Conservation (phyloP, 2,329 filamentous ascomycete genomes). For the Macrophomina pseudophaseolina region DNA sequence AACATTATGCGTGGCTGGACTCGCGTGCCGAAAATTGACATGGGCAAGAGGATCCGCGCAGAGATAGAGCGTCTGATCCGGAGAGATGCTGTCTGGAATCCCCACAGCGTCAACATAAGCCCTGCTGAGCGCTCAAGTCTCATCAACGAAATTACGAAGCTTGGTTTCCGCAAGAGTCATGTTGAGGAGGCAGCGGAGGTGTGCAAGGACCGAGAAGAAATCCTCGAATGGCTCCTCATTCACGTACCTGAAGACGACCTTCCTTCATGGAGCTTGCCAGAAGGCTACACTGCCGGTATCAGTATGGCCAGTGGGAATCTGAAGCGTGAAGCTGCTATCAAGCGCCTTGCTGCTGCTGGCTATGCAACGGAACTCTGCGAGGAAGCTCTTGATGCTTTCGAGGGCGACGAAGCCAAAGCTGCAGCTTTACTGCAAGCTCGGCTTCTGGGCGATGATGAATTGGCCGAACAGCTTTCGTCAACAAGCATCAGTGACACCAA, state of each 20-base stretch:
- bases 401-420: conserved; percentile 75
- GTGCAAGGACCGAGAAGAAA: conserved; percentile 91
- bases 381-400: conserved; percentile 72
- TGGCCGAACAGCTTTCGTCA: conserved; percentile 33
- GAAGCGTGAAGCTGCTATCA: conserved; percentile 79
- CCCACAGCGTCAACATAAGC: conserved; percentile 71
- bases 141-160: conserved; percentile 73
- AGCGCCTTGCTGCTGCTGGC: conserved; percentile 79
- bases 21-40: conserved; percentile 86
- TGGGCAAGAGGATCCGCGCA: conserved; percentile 79
- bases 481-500: conserved; percentile 48
- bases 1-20: conserved; percentile 75
- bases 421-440: conserved; percentile 79
- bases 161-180: conserved; percentile 89
- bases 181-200: conserved; percentile 84
- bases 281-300: conserved; percentile 88
- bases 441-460: conserved; percentile 55
- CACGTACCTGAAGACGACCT: conserved; percentile 97
- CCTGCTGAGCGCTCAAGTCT: conserved; percentile 62
- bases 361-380: conserved; percentile 86
- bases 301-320: conserved; percentile 83
- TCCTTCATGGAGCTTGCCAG: conserved; percentile 89
- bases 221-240: conserved; percentile 93
- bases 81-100: conserved; percentile 84
- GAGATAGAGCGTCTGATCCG: conserved; percentile 82